Evolutionary conservation across 108 stramenopile species (phyloP).

Genomic region (Schizochytrium sp.): DNA sequence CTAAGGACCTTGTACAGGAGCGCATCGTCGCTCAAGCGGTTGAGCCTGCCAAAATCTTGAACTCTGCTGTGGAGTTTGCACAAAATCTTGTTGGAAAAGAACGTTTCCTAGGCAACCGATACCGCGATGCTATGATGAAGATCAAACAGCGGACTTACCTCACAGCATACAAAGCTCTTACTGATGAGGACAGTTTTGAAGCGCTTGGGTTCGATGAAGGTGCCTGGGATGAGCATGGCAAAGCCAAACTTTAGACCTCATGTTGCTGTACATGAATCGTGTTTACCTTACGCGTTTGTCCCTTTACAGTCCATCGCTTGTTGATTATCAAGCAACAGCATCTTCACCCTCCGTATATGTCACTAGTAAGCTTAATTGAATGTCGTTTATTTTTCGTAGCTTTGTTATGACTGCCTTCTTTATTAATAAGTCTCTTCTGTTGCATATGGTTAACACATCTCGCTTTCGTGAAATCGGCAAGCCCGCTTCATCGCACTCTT

Average conservation of each 20-base stretch:
- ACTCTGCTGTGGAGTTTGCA: not conserved
- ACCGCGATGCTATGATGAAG: conserved; percentile 21
- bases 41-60: not conserved
- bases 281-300: not conserved
- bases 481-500: no score
- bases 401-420: no score
- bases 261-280: not conserved
- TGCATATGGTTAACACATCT: no score
- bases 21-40: not conserved
- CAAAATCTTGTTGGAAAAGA: conserved; percentile 2
- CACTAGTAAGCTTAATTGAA: no score
- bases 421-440: no score
- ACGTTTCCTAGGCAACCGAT: conserved; percentile 18
- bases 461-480: no score
- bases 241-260: conserved; percentile 17
- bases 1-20: conserved; percentile 3
- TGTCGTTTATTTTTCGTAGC: no score
- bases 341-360: not conserved
- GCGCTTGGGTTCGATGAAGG: conserved; percentile 46
- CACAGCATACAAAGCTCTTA: conserved; percentile 41
- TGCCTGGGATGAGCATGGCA: conserved; percentile 55
- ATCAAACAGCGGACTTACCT: conserved; percentile 28
- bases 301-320: not conserved
- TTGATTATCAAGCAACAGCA: not conserved
- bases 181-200: not conserved